Evolutionary conservation across 2,329 filamentous ascomycete genomes (phyloP), one percentile per base, ranked within the genome.

Genomic region (Onygena corvina): DNA sequence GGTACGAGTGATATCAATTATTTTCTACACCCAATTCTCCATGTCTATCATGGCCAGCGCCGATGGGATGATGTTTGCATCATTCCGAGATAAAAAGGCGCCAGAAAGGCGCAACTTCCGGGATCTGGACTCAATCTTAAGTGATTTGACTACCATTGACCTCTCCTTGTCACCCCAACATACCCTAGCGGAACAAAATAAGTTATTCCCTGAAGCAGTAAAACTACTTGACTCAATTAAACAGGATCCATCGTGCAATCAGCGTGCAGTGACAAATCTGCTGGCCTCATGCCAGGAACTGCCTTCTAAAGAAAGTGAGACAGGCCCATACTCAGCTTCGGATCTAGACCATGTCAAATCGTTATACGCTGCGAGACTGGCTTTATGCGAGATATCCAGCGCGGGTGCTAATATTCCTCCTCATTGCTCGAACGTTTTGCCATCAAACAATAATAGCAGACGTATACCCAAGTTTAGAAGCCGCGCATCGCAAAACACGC

Each of bases 301-400:
- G 21, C 68, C 72, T 5, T 60, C 58, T 20, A 56, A 56, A n/a
- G 55, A 59, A n/a, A 54, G 59, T 3, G 51, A 49, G 45, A 35
- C 55, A 4, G 57, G 61, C 3, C 35, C 55, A 8, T 58, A 59
- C 3, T 58, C 57, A 2, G 56, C 60, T 48, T 56, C 62, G 45
- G 54, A 57, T 1, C 61, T 73, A 34, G 73, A 72, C 49, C 61
- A 63, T 49, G 64, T 67, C 52, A 76, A 73, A 53, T 76, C 76
- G 3, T 68, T 77, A 27, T 83, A 80, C 54, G 78, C 79, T 1
- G 75, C 76, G 6, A 74, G 78, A 38, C 67, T 83, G 12, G 78
- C 81, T 8, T 67, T 81, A 6, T 84, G 81, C 56, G 80, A 83
- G 57, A 68, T 82, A 5, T 67, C 70, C 8, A 73, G 71, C 16